These are phyloP conservation scores for Gryganskiella cystojenkinii DNA, from an alignment of 192 early-diverging fungal species.

Conservation along the genomic window DNA sequence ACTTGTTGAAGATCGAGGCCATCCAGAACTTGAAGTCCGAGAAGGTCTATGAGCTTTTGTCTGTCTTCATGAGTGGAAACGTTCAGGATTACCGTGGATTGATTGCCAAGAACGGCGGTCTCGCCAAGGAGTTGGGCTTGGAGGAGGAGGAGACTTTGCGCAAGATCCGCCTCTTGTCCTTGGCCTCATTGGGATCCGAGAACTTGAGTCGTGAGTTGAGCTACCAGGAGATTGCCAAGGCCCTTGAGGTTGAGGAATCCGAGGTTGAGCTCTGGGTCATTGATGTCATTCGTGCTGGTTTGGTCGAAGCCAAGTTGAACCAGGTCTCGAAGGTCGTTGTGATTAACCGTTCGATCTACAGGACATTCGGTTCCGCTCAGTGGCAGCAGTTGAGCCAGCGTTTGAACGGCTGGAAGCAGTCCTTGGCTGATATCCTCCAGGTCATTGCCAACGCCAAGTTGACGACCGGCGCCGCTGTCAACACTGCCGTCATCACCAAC, in stretches of 20 bases:
- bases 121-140: constrained; percentile 62
- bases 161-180: constrained; percentile 90
- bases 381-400: constrained; percentile 80
- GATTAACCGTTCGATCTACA: constrained; percentile 86
- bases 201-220: constrained; percentile 75
- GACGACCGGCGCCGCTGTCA: constrained; percentile 59
- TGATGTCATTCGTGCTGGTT: constrained; percentile 89
- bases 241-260: constrained; percentile 76
- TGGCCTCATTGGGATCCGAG: constrained; percentile 81
- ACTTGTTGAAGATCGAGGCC: constrained; percentile 72
- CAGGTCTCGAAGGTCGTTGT: constrained; percentile 85
- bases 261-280: constrained; percentile 98
- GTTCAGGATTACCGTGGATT: constrained; percentile 74
- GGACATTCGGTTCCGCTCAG: constrained; percentile 83
- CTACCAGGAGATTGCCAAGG: constrained; percentile 78
- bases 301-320: constrained; percentile 96
- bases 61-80: constrained; percentile 73
- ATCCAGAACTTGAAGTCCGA: constrained; percentile 69
- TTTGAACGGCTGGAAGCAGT: constrained; percentile 83
- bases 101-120: constrained; percentile 60
- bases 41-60: constrained; percentile 73
- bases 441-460: constrained; percentile 91
- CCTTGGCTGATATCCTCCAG: constrained; percentile 81
- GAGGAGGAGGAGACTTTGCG: constrained; percentile 64
- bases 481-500: constrained; percentile 42